Conservation (phyloP, 2,329 filamentous ascomycete genomes). For the Teratosphaeriaceae sp. region DNA sequence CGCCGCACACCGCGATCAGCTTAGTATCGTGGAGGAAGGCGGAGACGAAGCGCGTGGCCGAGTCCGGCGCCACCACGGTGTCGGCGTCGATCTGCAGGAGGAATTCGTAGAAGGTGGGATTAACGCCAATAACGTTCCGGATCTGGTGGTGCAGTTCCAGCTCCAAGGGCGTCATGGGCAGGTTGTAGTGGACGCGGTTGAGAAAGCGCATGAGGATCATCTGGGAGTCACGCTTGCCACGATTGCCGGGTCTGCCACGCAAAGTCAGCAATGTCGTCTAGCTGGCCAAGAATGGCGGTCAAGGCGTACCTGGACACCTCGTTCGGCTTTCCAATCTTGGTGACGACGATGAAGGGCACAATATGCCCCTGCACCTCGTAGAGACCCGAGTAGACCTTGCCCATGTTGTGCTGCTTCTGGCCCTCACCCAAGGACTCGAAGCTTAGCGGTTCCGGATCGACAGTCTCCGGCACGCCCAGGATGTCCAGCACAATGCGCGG, state of each 20-base stretch:
- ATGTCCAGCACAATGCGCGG: constrained; percentile 96
- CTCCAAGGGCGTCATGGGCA: constrained; percentile 92
- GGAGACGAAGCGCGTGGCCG: constrained; percentile 85
- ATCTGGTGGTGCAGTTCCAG: constrained; percentile 99
- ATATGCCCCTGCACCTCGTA: constrained; percentile 98
- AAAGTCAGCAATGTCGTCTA: too few relatives aligned
- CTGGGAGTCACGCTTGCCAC: constrained; percentile 98
- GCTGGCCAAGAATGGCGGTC: too few relatives aligned
- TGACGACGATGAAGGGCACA: constrained; percentile 91
- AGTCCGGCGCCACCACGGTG: constrained; percentile 84
- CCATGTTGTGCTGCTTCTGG: constrained; percentile 98
- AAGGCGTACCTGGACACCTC: constrained; percentile 50
- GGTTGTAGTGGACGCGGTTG: constrained; percentile 96
- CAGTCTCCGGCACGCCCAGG: constrained; percentile 84
- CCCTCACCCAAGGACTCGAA: constrained; percentile 96
- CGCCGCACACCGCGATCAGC: constrained; percentile 89
- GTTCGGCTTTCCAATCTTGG: constrained; percentile 88
- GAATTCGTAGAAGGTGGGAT: constrained; percentile 97
- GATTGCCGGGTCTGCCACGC: constrained; percentile 66
- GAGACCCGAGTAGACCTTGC: constrained; percentile 93
- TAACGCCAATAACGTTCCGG: constrained; percentile 96
- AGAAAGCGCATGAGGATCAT: constrained; percentile 99
- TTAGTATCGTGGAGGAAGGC: constrained; percentile 87
- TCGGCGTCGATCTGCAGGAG: constrained; percentile 96
- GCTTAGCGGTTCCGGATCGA: constrained; percentile 91